phyloP scores from a whole-genome alignment of 75 land plant species.

The Sequoia sempervirens region DNA sequence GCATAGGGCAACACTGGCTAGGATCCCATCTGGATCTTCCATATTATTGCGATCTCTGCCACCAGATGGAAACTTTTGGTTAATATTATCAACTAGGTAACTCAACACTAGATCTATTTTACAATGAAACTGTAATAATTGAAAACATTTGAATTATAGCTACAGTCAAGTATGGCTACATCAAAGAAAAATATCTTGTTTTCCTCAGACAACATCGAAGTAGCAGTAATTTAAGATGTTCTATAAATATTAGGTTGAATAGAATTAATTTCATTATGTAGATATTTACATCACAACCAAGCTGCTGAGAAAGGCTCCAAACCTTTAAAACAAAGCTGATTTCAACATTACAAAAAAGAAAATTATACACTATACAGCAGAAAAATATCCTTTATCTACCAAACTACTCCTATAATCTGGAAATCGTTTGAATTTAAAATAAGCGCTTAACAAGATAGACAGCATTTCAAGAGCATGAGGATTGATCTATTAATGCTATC shows the following conservation, averaged over 20 bases:
- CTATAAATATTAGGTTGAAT: neutral
- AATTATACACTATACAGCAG: neutral
- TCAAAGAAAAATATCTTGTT: neutral
- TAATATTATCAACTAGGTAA: neutral
- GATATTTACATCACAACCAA: neutral
- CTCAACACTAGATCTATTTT: neutral
- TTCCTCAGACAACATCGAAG: neutral
- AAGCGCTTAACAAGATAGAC: neutral
- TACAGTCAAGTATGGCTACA: neutral
- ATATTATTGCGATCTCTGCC: slow-evolving; percentile 69
- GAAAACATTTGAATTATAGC: neutral
- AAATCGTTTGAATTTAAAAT: neutral
- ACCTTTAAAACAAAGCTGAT: neutral
- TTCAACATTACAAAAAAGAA: neutral
- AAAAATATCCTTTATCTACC: neutral
- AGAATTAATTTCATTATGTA: neutral
- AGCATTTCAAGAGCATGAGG: neutral
- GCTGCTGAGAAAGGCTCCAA: neutral
- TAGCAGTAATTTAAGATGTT: neutral
- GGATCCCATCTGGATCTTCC: slow-evolving; percentile 95
- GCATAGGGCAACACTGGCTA: slow-evolving; percentile 93
- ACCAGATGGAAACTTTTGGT: neutral
- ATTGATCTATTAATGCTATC: neutral
- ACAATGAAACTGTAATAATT: neutral
- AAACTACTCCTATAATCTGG: neutral